A percentile compares a stretch with the other conserved stretches of the same genome.
Conservation (phyloP, 2,329 filamentous ascomycete genomes). For the Aspergillus aculeatus region DNA sequence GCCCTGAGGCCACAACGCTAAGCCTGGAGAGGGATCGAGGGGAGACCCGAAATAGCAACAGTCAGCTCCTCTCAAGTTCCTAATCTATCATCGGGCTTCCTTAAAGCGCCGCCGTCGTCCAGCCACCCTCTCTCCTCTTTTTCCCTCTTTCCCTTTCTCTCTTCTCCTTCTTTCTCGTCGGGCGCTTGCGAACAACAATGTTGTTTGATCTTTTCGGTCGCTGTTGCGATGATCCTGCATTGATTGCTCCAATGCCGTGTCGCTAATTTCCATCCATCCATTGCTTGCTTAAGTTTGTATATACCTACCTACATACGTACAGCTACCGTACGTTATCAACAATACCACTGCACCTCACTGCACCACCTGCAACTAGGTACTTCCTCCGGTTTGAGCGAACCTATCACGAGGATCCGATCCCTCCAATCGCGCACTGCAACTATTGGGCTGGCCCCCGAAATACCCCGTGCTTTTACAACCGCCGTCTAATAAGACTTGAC, state of each 20-base stretch:
- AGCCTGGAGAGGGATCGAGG: constrained; percentile 22
- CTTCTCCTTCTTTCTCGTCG: constrained; percentile 10
- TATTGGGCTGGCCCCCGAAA: constrained; percentile 20
- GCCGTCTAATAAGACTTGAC: constrained; percentile 2
- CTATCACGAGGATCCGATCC: neutral
- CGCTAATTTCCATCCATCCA: neutral
- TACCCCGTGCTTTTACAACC: constrained; percentile 3
- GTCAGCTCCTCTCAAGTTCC: constrained; percentile 20
- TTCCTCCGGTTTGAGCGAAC: neutral
- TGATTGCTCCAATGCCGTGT: constrained; percentile 9
- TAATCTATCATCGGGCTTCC: constrained; percentile 17
- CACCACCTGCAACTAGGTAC: neutral
- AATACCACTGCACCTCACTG: neutral
- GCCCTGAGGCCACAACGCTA: constrained; percentile 28
- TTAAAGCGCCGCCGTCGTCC: constrained; percentile 24
- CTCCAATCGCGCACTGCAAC: constrained; percentile 13
- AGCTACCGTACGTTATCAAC: neutral
- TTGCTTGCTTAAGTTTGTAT: constrained; percentile 1
- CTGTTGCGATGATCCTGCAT: constrained; percentile 6
- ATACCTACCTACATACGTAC: neutral
- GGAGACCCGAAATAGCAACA: constrained; percentile 35
- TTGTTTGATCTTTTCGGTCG: constrained; percentile 7
- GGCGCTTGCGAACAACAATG: constrained; percentile 14
- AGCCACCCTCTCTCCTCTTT: constrained; percentile 20
- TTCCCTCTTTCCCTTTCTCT: constrained; percentile 14